Conservation (phyloP, 306 rosid species). For the Biancaea sappan region DNA sequence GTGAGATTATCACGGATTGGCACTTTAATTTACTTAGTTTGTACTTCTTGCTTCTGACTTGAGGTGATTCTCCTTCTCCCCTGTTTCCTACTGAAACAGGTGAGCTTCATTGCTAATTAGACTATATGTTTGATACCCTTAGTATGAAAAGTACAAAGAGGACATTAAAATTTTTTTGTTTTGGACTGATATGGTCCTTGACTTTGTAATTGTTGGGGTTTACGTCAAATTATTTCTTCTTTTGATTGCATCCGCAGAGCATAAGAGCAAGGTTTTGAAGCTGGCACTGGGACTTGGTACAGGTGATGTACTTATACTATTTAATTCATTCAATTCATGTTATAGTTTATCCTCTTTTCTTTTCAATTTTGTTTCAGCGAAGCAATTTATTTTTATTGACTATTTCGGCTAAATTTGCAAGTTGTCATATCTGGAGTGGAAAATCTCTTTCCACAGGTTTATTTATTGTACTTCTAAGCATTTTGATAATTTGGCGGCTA, state of each 20-base stretch:
- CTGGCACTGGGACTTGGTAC: slow-evolving; percentile 37
- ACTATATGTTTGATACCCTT: neutral
- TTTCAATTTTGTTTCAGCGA: neutral
- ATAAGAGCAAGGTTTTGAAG: neutral
- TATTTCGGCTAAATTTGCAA: neutral
- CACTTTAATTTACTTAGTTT: neutral
- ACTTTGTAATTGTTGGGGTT: neutral
- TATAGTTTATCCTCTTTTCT: neutral
- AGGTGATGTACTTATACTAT: slow-evolving; percentile 39
- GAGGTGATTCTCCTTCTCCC: neutral
- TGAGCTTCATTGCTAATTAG: neutral
- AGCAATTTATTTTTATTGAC: neutral
- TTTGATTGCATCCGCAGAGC: slow-evolving; percentile 33
- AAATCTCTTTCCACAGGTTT: slow-evolving; percentile 34
- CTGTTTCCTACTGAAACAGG: neutral
- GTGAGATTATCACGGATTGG: neutral
- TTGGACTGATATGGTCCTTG: neutral
- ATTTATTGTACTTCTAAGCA: slow-evolving; percentile 7
- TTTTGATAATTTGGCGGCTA: slow-evolving; percentile 26
- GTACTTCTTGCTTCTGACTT: neutral
- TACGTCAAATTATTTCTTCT: slow-evolving; percentile 13
- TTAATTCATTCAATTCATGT: neutral
- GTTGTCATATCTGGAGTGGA: neutral
- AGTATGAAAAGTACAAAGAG: neutral
- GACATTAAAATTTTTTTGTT: neutral